These are phyloP conservation scores for Nidularia pulvinata DNA, from an alignment of 768 basidiomycete genomes.

Conservation along the genomic window DNA sequence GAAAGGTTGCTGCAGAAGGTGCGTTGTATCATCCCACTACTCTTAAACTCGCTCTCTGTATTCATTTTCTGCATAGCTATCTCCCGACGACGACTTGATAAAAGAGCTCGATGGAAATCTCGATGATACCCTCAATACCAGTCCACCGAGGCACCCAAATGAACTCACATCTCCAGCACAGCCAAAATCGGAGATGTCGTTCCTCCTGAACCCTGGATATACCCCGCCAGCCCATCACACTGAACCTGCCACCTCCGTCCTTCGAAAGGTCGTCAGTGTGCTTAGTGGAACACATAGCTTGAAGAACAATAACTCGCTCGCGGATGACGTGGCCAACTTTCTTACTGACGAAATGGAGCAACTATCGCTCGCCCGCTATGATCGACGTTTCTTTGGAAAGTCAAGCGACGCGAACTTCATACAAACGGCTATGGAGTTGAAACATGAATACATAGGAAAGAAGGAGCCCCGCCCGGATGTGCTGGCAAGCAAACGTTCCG, in stretches of 20 bases:
- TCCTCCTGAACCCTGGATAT: background rate
- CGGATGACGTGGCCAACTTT: constrained; percentile 2
- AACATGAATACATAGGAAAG: constrained; percentile 48
- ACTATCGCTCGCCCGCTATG: constrained; percentile 27
- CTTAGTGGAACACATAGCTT: constrained; percentile 13
- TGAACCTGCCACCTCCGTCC: constrained; percentile 28
- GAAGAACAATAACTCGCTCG: constrained; percentile 29
- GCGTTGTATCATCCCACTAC: constrained; percentile 1
- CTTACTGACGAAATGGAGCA: constrained; percentile 32
- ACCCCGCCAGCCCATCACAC: constrained; percentile 1
- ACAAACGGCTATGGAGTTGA: constrained; percentile 55
- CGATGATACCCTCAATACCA: constrained; percentile 15
- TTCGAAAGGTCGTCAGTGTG: constrained; percentile 21
- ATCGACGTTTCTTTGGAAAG: constrained; percentile 53
- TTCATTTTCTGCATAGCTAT: constrained; percentile 38
- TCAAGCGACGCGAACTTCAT: constrained; percentile 56
- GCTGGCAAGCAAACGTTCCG: constrained; percentile 19
- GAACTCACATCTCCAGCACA: constrained; percentile 5
- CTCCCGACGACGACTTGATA: constrained; percentile 62
- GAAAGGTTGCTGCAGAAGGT: constrained; percentile 53
- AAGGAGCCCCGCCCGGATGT: constrained; percentile 9
- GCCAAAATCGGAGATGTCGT: background rate
- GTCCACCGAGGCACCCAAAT: constrained; percentile 14
- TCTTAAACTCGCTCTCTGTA: no score
- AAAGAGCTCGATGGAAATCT: constrained; percentile 46